Evolutionary conservation across 139 green algal genomes (phyloP), one percentile per base, ranked within the genome.

Genomic region (Chlorella sorokiniana): DNA sequence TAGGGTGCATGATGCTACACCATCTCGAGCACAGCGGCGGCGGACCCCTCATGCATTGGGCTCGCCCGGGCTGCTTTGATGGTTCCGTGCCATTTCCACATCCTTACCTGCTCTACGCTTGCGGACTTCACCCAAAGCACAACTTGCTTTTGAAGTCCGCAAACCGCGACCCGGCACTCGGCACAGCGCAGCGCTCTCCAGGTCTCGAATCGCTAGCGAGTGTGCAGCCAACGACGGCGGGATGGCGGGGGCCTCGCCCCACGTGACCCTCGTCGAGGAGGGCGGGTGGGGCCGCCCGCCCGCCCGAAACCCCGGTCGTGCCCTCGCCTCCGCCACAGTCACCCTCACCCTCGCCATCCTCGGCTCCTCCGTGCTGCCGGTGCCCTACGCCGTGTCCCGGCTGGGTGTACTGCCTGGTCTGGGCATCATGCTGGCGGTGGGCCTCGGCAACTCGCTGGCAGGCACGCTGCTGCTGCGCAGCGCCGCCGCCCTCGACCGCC

Each of bases 351-450:
- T 91, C 0, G 83, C 77, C 9, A 91, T 92, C 8, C 74, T 92
- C 14, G 89, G 89, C 52, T 92, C 89, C 71, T 93, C 90, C 20
- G 88, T 95, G 31, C 84, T 97, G 48, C 93, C 92, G 1, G 64
- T 95, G 8, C 91, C 92, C 1, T 97, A 89, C 82, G 93, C 93
- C 23, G 89, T 96, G 48, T 91, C 83, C 27, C 88, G 91, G 64
- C 89, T 84, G 20, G 93, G 93, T 22, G 59, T 96, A 0, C 33
- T 91, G 0, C 69, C 85, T 2, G 93, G 93, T 18, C 51, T 90
- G 2, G 3, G 88, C 0, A 92, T 88, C 9, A 90, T 92, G 86
- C 35, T 84, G 0, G 61, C 90, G 5, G 92, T 95, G 40, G 89
- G 89, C 23, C 70, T 38, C 20, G 88, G 85, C 42, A 97, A 97